Percentiles rank a stretch among this genome's conserved stretches.
These are phyloP conservation scores for Vigna mungo DNA, from an alignment of 306 rosid genomes.

Conservation along the genomic window DNA sequence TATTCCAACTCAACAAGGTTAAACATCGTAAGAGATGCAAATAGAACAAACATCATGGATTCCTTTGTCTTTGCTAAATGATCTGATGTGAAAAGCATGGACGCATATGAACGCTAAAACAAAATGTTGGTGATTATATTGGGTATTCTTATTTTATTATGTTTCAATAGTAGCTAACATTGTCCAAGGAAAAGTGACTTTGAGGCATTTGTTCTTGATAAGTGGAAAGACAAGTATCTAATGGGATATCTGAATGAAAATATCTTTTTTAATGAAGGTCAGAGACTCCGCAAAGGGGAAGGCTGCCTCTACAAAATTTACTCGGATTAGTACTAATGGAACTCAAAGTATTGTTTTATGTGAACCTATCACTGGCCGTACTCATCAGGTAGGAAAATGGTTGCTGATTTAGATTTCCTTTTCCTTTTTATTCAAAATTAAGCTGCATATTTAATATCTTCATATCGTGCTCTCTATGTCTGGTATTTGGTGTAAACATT, in stretches of 20 bases:
- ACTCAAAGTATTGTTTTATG: slow-evolving; percentile 77
- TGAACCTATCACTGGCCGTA: slow-evolving; percentile 87
- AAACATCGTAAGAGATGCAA: neutral
- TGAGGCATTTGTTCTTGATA: slow-evolving; percentile 13
- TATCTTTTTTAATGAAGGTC: slow-evolving; percentile 57
- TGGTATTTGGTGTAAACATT: slow-evolving; percentile 9
- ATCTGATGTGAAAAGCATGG: slow-evolving; percentile 8
- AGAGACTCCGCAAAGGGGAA: slow-evolving; percentile 67
- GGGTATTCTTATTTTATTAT: neutral
- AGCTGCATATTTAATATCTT: slow-evolving; percentile 21
- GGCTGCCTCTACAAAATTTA: slow-evolving; percentile 76
- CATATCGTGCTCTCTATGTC: neutral
- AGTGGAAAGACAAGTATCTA: neutral
- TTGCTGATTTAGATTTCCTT: slow-evolving; percentile 2
- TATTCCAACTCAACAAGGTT: slow-evolving; percentile 23
- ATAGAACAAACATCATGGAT: slow-evolving; percentile 10
- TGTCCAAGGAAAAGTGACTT: slow-evolving; percentile 16
- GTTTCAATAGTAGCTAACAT: slow-evolving; percentile 11
- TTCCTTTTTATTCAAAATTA: slow-evolving; percentile 7
- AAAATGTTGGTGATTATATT: slow-evolving; percentile 5
- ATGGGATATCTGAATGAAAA: slow-evolving; percentile 33
- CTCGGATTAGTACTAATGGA: slow-evolving; percentile 69
- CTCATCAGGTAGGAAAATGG: slow-evolving; percentile 74
- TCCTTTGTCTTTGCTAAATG: slow-evolving; percentile 5
- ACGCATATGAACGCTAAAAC: slow-evolving; percentile 9